Percentiles rank a stretch among this genome's conserved stretches.
Conservation (phyloP, 179 eudicot genomes). For the Corrigiola litoralis region DNA sequence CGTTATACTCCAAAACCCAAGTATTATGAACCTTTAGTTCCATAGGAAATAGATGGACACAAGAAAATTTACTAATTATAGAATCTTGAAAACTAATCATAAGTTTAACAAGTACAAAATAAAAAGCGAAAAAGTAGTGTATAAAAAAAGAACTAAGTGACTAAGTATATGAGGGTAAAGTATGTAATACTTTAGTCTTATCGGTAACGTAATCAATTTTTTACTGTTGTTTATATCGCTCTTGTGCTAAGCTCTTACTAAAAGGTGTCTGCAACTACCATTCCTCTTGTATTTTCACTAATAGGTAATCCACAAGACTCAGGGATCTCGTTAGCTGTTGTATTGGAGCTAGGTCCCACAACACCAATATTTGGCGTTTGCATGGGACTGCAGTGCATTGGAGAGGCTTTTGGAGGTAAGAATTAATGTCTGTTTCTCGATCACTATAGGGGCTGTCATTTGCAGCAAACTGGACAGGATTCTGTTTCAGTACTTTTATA, state of each 20-base stretch:
- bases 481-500: neutral
- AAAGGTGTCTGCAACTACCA: neutral
- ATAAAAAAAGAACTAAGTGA: no score
- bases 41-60: no score
- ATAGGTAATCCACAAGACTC: conserved; percentile 96
- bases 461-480: neutral
- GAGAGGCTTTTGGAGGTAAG: conserved; percentile 98
- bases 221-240: neutral
- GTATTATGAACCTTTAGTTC: no score
- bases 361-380: conserved; percentile 96
- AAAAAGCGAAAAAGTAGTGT: no score
- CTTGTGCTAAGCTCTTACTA: neutral
- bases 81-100: no score
- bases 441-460: neutral
- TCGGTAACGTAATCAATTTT: no score
- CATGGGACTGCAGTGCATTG: conserved; percentile 99
- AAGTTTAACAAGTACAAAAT: no score
- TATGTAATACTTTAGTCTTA: no score
- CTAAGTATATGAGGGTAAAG: no score
- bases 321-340: conserved; percentile 88
- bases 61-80: no score
- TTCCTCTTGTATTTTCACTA: neutral
- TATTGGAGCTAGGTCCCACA: conserved; percentile 76
- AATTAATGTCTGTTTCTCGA: neutral
- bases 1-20: no score